Percentiles rank a stretch among this genome's conserved stretches.
These are phyloP conservation scores for Saccharomycopsis selenospora DNA, from an alignment of 805 yeast species.

Conservation along the genomic window DNA sequence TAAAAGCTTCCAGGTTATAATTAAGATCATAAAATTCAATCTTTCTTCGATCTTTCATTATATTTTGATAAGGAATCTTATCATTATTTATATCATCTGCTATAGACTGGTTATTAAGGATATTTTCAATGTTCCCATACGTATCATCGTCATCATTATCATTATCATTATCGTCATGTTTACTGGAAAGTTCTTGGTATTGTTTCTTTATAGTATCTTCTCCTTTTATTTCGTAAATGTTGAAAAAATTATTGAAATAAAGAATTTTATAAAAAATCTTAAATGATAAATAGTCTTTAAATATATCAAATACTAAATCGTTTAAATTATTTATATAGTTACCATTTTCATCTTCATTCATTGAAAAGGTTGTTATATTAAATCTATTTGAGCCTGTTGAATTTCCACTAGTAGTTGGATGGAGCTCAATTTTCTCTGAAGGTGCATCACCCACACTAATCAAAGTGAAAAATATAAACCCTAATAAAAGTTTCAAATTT, in stretches of 20 bases:
- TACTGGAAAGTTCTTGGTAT: not conserved
- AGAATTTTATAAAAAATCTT: slow-evolving; percentile 20
- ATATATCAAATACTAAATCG: slow-evolving; percentile 12
- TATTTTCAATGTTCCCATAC: not conserved
- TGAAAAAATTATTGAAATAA: slow-evolving; percentile 17
- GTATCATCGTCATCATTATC: slow-evolving; percentile 2
- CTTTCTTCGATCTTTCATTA: not conserved
- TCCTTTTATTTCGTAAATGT: slow-evolving; percentile 4
- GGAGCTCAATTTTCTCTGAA: not conserved
- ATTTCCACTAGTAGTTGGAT: slow-evolving; percentile 1
- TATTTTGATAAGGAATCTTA: slow-evolving; percentile 1
- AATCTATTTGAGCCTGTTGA: slow-evolving; percentile 6
- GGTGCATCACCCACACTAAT: slow-evolving; percentile 4
- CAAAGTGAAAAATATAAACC: slow-evolving; percentile 16
- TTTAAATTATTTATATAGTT: slow-evolving; percentile 11
- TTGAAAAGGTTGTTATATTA: slow-evolving; percentile 8
- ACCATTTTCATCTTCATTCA: slow-evolving; percentile 19
- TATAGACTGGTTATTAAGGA: not conserved
- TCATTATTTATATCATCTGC: not conserved
- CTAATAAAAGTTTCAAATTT: slow-evolving; percentile 19
- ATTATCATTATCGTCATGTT: slow-evolving; percentile 1
- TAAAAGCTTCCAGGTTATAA: not conserved
- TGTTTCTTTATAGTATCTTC: slow-evolving; percentile 4
- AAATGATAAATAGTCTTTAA: slow-evolving; percentile 15
- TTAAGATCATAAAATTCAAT: not conserved